A percentile compares a stretch with the other conserved stretches of the same genome.
Conservation (phyloP, 2,329 filamentous ascomycete genomes). For the Coccinonectria pachysandricola region DNA sequence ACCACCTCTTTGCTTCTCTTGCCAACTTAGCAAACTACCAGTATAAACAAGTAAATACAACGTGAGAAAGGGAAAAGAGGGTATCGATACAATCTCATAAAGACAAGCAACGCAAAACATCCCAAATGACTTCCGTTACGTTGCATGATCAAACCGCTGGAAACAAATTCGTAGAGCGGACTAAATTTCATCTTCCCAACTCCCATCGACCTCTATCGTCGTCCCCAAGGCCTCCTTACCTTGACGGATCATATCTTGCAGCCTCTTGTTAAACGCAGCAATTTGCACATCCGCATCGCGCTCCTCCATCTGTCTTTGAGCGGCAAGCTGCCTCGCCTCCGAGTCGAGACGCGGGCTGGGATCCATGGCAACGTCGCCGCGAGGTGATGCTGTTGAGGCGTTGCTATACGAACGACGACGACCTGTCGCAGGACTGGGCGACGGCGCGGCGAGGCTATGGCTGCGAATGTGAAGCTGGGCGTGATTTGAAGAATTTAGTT, state of each 20-base stretch:
- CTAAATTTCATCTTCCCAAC: constrained; percentile 36
- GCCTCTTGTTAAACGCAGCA: constrained; percentile 64
- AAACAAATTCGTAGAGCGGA: too few species aligned
- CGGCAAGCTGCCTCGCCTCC: constrained; percentile 66
- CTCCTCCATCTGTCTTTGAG: constrained; percentile 62
- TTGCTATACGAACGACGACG: constrained; percentile 37
- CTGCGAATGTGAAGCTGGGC: constrained; percentile 8
- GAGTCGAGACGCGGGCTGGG: constrained; percentile 41
- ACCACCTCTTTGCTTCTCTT: too few species aligned
- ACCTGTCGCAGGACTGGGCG: constrained; percentile 5
- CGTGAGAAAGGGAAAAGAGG: too few species aligned
- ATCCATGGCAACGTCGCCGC: constrained; percentile 12
- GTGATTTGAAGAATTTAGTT: too few species aligned
- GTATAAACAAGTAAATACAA: too few species aligned
- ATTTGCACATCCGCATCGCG: constrained; percentile 70
- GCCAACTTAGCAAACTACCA: too few species aligned
- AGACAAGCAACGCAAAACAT: too few species aligned
- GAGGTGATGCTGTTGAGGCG: constrained; percentile 31
- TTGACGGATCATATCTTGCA: constrained; percentile 81
- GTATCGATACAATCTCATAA: too few species aligned
- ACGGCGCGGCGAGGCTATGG: constrained; percentile 8
- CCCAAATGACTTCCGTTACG: too few species aligned
- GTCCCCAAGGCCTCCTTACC: constrained; percentile 79
- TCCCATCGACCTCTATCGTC: constrained; percentile 48
- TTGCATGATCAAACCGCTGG: too few species aligned